A percentile compares a stretch with the other conserved stretches of the same genome.
These are phyloP conservation scores for Coniochaeta ligniaria DNA, from an alignment of 2,329 filamentous ascomycete genomes.

Conservation along the genomic window DNA sequence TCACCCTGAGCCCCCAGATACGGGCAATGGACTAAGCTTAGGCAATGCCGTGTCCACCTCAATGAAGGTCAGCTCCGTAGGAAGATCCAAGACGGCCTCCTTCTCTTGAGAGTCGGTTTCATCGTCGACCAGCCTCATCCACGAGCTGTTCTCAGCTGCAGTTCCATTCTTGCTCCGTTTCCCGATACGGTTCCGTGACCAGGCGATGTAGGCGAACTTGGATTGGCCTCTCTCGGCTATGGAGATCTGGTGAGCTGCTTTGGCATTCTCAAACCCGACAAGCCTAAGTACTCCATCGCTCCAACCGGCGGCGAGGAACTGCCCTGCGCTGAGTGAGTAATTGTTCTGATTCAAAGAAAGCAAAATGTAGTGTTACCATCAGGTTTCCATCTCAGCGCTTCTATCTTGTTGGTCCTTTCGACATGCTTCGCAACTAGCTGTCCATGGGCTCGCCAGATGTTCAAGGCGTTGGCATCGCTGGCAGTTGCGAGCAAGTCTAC, in stretches of 20 bases:
- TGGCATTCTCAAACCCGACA: constrained; percentile 73
- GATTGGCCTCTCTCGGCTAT: constrained; percentile 34
- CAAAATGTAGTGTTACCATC: constrained; percentile 44
- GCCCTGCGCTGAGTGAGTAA: constrained; percentile 39
- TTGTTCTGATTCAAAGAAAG: not conserved
- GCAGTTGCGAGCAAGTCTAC: constrained; percentile 79
- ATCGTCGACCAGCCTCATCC: not conserved
- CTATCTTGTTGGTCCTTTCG: constrained; percentile 31
- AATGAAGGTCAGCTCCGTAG: constrained; percentile 63
- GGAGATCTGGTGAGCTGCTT: constrained; percentile 66
- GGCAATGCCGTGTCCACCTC: constrained; percentile 72
- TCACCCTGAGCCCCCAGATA: constrained; percentile 56
- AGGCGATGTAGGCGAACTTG: constrained; percentile 45
- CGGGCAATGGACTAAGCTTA: constrained; percentile 65
- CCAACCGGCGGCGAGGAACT: constrained; percentile 77
- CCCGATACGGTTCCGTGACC: constrained; percentile 38
- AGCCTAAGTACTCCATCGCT: constrained; percentile 72
- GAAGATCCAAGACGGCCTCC: constrained; percentile 47
- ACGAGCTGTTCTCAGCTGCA: not conserved
- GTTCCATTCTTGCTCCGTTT: constrained; percentile 9
- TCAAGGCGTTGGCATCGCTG: constrained; percentile 58
- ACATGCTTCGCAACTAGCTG: constrained; percentile 52
- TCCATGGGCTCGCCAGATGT: constrained; percentile 71
- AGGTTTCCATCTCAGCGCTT: constrained; percentile 56
- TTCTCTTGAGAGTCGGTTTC: constrained; percentile 21